Evolutionary conservation across 2,329 filamentous ascomycete genomes (phyloP), one percentile per base, ranked within the genome.

Genomic region (Coniochaeta prunicola): DNA sequence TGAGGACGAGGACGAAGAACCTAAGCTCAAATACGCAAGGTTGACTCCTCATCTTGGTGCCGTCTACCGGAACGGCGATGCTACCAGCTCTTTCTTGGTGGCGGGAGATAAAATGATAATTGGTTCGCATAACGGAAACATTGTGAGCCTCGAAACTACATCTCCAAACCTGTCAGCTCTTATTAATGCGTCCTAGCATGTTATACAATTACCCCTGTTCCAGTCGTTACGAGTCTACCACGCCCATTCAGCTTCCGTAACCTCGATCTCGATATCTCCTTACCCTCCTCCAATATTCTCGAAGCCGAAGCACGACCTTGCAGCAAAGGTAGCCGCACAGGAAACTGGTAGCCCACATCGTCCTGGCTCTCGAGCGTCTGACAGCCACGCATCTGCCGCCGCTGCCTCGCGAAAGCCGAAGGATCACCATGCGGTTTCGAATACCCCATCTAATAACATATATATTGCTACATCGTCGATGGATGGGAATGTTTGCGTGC

Each of bases 71-170:
- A 96, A 96, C 76, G 92, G 91, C 66, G 94, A 99, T 81, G 91
- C 92, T 65, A 97, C 93, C 28, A 97, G 92, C 73, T 80, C 90
- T 9, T 96, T 96, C 71, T 76, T 96, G 56, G 91, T 96, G 56
- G 90, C 90, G 42, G 93, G 93, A 57, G 93, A 99, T 78, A 97
- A 97, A 78, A 96, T 97, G 93, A 88, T 97, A 62, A 80, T 96
- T 66, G 94, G 93, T 64, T 97, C 94, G 33, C 93, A 99, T 73
- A 96, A 96, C 75, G 94, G 94, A 67, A 96, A 94, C 68, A 93
- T 97, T 68, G 91, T 96, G 80, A 79, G 88, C 76, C 54, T 56
- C 40, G 28, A 38, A 31, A 36, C 50, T 13, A 17, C 26, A 3
- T 28, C 57, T 28, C 36, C 21, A 5, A 30, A 61, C 30, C 55